These are phyloP conservation scores for Trichodelitschia bisporula DNA, from an alignment of 495 filamentous ascomycete species.

Conservation along the genomic window DNA sequence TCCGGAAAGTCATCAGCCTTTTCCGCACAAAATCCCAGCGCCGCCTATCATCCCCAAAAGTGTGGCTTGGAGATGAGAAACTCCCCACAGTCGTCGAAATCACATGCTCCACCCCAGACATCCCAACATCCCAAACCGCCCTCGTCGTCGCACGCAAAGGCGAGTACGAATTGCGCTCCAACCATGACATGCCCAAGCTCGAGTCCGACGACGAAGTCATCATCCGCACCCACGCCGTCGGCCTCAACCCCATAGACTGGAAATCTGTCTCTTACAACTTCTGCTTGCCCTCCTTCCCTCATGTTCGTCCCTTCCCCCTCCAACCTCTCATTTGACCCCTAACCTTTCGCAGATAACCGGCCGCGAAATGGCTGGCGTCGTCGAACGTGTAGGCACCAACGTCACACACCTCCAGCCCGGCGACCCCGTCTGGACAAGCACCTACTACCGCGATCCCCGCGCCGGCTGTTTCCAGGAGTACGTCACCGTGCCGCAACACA, in stretches of 20 bases:
- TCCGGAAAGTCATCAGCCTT: too few species aligned
- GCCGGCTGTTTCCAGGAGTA: slow-evolving; percentile 50
- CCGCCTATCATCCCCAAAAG: too few species aligned
- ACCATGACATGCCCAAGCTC: slow-evolving; percentile 25
- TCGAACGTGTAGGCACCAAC: slow-evolving; percentile 22
- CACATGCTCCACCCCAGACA: too few species aligned
- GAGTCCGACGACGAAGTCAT: slow-evolving; percentile 26
- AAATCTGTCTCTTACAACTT: slow-evolving; percentile 40
- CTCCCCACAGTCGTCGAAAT: too few species aligned
- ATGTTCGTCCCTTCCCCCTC: background rate
- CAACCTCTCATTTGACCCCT: background rate
- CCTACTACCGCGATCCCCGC: slow-evolving; percentile 44
- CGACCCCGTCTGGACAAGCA: slow-evolving; percentile 35
- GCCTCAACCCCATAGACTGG: slow-evolving; percentile 51
- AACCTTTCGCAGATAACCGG: slow-evolving; percentile 27
- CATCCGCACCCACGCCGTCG: slow-evolving; percentile 30
- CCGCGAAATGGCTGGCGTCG: slow-evolving; percentile 33
- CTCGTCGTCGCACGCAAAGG: background rate
- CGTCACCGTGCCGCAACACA: slow-evolving; percentile 35
- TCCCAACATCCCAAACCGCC: background rate
- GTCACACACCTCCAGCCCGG: slow-evolving; percentile 24
- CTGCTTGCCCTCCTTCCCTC: slow-evolving; percentile 35
- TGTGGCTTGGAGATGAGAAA: too few species aligned
- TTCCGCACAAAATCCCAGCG: too few species aligned
- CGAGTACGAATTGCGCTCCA: slow-evolving; percentile 1